Conservation (phyloP, 2,329 filamentous ascomycete genomes). For the Hypomyces rosellus region DNA sequence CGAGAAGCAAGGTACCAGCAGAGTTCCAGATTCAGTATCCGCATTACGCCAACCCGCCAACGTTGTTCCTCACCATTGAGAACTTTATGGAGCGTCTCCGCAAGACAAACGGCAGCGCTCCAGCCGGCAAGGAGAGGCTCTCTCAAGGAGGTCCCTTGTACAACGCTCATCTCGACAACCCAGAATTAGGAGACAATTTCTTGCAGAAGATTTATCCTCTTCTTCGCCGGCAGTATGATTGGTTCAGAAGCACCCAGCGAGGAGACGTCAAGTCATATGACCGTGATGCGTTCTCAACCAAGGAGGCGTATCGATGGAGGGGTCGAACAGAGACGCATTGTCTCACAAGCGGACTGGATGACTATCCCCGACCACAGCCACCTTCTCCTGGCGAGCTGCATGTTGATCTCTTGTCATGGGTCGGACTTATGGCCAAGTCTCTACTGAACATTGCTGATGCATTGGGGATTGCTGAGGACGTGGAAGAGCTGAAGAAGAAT, state of each 20-base stretch:
- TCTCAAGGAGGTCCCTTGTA: constrained; percentile 43
- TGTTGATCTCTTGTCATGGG: constrained; percentile 90
- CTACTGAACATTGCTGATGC: constrained; percentile 71
- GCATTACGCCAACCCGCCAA: constrained; percentile 95
- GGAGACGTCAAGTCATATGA: constrained; percentile 91
- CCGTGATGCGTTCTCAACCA: constrained; percentile 77
- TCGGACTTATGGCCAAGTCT: constrained; percentile 92
- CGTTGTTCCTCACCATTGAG: constrained; percentile 83
- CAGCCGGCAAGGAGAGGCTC: constrained; percentile 37
- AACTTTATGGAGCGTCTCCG: constrained; percentile 74
- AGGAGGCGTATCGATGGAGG: constrained; percentile 92
- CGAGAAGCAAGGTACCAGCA: constrained; percentile 84
- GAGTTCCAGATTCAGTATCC: constrained; percentile 97
- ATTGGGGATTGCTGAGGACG: constrained; percentile 72
- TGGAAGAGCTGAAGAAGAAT: constrained; percentile 62
- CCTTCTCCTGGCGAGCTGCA: constrained; percentile 95
- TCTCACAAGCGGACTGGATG: constrained; percentile 88
- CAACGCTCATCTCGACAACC: constrained; percentile 60
- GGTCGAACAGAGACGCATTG: constrained; percentile 83
- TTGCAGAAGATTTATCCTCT: constrained; percentile 76
- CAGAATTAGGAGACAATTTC: constrained; percentile 62
- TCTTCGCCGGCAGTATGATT: constrained; percentile 82
- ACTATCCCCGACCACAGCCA: constrained; percentile 89
- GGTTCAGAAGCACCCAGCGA: constrained; percentile 88
- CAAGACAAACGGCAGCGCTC: constrained; percentile 42